Conservation (phyloP, 108 stramenopile species). For the Aurantiochytrium sp. region DNA sequence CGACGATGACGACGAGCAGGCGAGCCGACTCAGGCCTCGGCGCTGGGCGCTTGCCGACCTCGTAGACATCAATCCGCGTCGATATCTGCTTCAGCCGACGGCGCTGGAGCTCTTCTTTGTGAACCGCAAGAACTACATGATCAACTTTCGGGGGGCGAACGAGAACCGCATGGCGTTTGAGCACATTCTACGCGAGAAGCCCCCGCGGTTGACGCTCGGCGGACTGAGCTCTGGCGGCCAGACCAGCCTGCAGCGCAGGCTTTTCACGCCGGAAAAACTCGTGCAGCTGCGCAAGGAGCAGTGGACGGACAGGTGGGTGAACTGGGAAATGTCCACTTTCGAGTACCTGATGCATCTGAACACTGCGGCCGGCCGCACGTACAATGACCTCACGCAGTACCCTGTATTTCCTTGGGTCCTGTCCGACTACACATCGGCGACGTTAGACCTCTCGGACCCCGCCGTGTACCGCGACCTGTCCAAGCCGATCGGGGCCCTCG, state of each 20-base stretch:
- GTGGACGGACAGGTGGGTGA: slow-evolving; percentile 39
- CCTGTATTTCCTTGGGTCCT: slow-evolving; percentile 98
- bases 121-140: slow-evolving; percentile 7
- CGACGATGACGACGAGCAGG: background rate
- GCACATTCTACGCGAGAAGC: background rate
- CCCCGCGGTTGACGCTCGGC: background rate
- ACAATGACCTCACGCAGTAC: slow-evolving; percentile 92
- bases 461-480: slow-evolving; percentile 51
- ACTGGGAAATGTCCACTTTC: slow-evolving; percentile 70
- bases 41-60: background rate
- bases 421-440: slow-evolving; percentile 66
- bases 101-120: slow-evolving; percentile 8
- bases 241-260: background rate
- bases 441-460: slow-evolving; percentile 63
- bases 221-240: background rate
- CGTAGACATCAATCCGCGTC: background rate
- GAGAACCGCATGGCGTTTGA: background rate
- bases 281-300: background rate
- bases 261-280: background rate
- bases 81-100: background rate
- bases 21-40: background rate
- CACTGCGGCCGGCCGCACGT: slow-evolving; percentile 81
- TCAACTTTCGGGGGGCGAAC: background rate
- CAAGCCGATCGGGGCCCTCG: slow-evolving; percentile 56
- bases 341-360: slow-evolving; percentile 90